phyloP scores from a whole-genome alignment of 1,284 basidiomycete species.

The Heliocybe sulcata region DNA sequence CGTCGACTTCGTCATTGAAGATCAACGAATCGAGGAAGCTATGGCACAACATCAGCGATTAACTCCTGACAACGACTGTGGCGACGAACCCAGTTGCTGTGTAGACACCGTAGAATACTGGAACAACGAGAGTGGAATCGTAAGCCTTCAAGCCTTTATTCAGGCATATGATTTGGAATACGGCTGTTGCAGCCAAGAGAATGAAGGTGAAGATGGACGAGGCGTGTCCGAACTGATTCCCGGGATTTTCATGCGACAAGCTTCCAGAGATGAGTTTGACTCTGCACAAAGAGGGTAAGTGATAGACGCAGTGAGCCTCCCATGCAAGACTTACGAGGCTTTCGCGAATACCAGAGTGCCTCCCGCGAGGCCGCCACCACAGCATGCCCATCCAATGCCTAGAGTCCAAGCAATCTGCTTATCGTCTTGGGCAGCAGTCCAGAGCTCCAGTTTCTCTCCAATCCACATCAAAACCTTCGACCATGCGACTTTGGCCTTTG shows the following conservation, averaged over 20 bases:
- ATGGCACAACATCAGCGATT: conserved; percentile 4
- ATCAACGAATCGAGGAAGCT: too few relatives aligned
- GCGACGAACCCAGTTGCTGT: conserved; percentile 62
- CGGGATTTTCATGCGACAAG: conserved; percentile 68
- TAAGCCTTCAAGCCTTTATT: conserved; percentile 81
- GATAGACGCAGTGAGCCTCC: conserved; percentile 6
- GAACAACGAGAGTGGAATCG: conserved; percentile 71
- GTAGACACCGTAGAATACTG: conserved; percentile 67
- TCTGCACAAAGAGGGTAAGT: conserved; percentile 24
- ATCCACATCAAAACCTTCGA: conserved; percentile 17
- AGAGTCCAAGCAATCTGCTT: conserved; percentile 81
- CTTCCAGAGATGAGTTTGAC: conserved; percentile 74
- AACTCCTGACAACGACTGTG: conserved; percentile 25
- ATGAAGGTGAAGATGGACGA: conserved; percentile 82
- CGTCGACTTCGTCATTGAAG: conserved; percentile 77
- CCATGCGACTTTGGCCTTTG: conserved; percentile 32
- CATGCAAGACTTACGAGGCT: conserved; percentile 55
- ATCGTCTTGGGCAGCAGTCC: conserved; percentile 77
- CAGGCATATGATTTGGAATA: conserved; percentile 86
- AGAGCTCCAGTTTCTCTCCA: conserved; percentile 49
- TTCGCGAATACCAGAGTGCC: conserved; percentile 90
- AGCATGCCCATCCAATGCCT: conserved; percentile 89
- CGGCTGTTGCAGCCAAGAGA: conserved; percentile 71
- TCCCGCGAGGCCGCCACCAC: conserved; percentile 84
- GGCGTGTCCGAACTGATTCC: conserved; percentile 80